Percentiles rank a stretch among this genome's conserved stretches.
Evolutionary conservation across 345 rosid genomes (phyloP).

Genomic region (Cardamine chenopodiifolia): DNA sequence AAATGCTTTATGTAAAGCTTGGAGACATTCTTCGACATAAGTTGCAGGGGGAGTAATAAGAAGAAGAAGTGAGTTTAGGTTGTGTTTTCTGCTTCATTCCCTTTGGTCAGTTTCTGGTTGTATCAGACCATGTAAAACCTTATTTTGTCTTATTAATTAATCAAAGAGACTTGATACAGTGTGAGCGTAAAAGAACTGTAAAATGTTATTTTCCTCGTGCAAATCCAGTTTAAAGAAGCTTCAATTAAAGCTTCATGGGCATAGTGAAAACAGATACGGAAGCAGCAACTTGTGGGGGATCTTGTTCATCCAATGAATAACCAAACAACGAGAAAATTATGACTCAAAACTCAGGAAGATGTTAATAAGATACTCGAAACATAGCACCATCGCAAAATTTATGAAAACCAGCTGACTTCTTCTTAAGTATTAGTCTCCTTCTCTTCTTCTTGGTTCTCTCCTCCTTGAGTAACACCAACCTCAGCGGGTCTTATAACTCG

Average conservation of each 20-base stretch:
- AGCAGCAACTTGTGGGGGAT: conserved; percentile 30
- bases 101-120: conserved; percentile 20
- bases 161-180: conserved; percentile 19
- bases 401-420: conserved; percentile 16
- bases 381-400: conserved; percentile 25
- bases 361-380: conserved; percentile 21
- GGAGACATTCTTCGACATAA: conserved; percentile 67
- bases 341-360: conserved; percentile 15
- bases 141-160: conserved; percentile 13
- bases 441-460: conserved; percentile 37
- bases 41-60: conserved; percentile 31
- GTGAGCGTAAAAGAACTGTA: conserved; percentile 7
- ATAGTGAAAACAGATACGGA: conserved; percentile 3
- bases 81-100: conserved; percentile 8
- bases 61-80: not conserved
- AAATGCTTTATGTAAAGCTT: conserved; percentile 59
- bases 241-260: conserved; percentile 6
- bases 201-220: not conserved
- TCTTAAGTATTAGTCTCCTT: conserved; percentile 45
- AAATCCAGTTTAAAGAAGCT: conserved; percentile 1
- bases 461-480: conserved; percentile 76
- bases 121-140: conserved; percentile 6
- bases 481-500: conserved; percentile 93
- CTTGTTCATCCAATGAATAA: conserved; percentile 29
- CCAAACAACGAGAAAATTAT: conserved; percentile 27